Percentiles rank a stretch among this genome's conserved stretches.
Evolutionary conservation across 1,139 yeast genomes (phyloP).

Genomic region (Saccharomycopsis hybrid): DNA sequence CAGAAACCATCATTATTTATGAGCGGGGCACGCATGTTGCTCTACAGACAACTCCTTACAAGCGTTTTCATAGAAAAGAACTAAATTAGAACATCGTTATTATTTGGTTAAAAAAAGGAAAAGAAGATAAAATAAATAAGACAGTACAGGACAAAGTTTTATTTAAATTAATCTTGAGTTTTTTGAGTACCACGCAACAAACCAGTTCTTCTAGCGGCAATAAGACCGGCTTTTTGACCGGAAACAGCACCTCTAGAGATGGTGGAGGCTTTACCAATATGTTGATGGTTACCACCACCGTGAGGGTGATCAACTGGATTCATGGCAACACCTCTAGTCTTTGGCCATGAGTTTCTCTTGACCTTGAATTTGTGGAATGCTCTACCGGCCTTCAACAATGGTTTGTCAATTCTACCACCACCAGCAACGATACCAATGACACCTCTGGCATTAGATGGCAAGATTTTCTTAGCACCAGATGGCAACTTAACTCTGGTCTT

Average conservation of each 20-base stretch:
- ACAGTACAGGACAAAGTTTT: constrained; percentile 1
- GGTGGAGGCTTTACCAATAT: constrained; percentile 99
- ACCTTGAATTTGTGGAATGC: constrained; percentile 99
- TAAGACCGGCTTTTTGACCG: constrained; percentile 99
- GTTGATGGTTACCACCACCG: constrained; percentile 99
- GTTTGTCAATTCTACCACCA: constrained; percentile 99
- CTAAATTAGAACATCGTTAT: no score
- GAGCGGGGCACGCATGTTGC: no score
- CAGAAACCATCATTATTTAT: no score
- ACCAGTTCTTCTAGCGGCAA: constrained; percentile 99
- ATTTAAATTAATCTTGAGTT: constrained; percentile 60
- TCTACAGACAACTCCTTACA: no score
- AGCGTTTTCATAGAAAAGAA: no score
- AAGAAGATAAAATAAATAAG: constrained; percentile 5
- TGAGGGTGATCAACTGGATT: constrained; percentile 99
- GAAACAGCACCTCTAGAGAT: constrained; percentile 99
- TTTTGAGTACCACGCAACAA: constrained; percentile 99
- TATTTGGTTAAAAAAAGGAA: not conserved
- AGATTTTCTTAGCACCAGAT: constrained; percentile 96
- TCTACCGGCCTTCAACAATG: constrained; percentile 99
- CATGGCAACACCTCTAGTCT: constrained; percentile 99
- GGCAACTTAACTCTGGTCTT: constrained; percentile 99
- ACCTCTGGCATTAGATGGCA: constrained; percentile 97
- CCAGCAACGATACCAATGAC: constrained; percentile 99
- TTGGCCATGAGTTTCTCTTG: constrained; percentile 99